Base-by-base conservation (phyloP, 148 eudicot genomes). In the Cornus suecica region DNA sequence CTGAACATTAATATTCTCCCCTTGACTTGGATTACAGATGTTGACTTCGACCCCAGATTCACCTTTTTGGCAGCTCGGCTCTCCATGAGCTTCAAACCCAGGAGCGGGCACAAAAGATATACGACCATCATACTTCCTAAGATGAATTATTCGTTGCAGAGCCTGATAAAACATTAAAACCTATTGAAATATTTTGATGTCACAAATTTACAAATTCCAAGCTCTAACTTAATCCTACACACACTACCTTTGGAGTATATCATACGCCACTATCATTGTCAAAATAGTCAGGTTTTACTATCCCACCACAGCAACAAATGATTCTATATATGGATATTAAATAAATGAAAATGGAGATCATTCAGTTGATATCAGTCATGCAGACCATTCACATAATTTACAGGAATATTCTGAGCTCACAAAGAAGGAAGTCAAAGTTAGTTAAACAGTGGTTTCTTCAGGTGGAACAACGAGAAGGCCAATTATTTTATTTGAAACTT, bases 21-120 rank as follows among this genome's bases (percentile, higher is more conserved):
- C 80, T 70, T 56, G 79, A 72, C 70, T 79, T 51, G 83, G 65
- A 75, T 66, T 84, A 54, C 48, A 67, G 67, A 62, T 80, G 62
- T 79, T 84, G 51, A 76, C 4, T 56, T 84, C 85, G 18, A 72
- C 68, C 42, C 71, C 45, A 45, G 83, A 71, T 71, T 60, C 74
- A 54, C 68, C 83, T 67, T 70, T 83, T 58, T 60, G 77, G 68
- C 81, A 80, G 32, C 80, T 65, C 26, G 86, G 83, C 70, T 86
- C 92, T 56, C 87, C 89, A 42, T 77, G 77, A 81, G 77, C 82
- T 86, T 95, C 97, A 79, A 69, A 89, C 10, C 88, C 97, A 64
- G 99, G 87, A 27, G 94, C 97, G 32, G 99, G 97, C 74, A 89
- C 90, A 78, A 92, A 92, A 70, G 77, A 81, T 79, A 95, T 85